These are phyloP conservation scores for Plantago lanceolata DNA, from an alignment of 305 asterid genomes.

Conservation along the genomic window DNA sequence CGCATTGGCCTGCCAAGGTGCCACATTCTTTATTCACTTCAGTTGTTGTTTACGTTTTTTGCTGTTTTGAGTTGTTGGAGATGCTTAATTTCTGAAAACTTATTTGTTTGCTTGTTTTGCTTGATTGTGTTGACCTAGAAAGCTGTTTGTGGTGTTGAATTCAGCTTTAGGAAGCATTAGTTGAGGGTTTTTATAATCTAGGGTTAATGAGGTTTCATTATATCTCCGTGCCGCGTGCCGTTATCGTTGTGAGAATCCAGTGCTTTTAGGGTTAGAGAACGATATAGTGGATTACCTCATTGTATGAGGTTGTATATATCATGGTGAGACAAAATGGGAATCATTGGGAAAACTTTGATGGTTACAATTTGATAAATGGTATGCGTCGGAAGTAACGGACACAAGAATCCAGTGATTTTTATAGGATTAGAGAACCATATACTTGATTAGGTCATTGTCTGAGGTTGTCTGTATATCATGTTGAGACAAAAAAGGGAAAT, in stretches of 20 bases:
- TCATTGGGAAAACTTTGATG: too few species aligned
- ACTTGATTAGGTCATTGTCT: background rate
- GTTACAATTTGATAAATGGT: too few species aligned
- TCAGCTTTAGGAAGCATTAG: background rate
- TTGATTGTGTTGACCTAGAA: slow-evolving; percentile 11
- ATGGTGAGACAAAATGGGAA: too few species aligned
- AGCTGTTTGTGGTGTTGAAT: background rate
- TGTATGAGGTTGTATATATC: too few species aligned
- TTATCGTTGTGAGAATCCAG: too few species aligned
- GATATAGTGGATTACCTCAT: too few species aligned
- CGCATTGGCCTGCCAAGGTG: slow-evolving; percentile 78
- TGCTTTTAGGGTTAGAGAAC: too few species aligned
- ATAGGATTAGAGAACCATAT: background rate
- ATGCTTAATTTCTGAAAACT: slow-evolving; percentile 15
- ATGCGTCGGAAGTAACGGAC: too few species aligned
- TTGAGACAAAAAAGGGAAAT: background rate
- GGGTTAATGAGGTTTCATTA: background rate
- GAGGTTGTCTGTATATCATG: background rate
- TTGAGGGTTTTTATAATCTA: too few species aligned
- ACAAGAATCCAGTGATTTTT: background rate
- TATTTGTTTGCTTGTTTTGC: background rate
- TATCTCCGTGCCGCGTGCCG: too few species aligned
- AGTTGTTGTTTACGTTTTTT: background rate
- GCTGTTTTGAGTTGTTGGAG: slow-evolving; percentile 7
- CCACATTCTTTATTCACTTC: slow-evolving; percentile 53